These are phyloP conservation scores for Digitaria exilis DNA, from an alignment of 202 grass and related monocot species.

Conservation along the genomic window DNA sequence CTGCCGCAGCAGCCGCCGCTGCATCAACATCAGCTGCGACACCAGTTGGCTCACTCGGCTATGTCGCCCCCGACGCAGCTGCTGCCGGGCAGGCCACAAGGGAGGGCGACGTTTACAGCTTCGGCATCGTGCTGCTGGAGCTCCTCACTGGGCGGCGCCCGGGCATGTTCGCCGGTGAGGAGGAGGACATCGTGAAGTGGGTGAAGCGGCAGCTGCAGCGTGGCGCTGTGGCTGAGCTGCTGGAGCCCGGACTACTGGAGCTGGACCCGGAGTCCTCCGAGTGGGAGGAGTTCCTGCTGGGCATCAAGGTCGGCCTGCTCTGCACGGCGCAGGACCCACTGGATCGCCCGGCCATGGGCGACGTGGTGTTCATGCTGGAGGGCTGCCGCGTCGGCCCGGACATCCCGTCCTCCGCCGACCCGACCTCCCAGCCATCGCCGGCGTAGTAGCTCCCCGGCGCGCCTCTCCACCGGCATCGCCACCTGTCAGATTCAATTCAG, in stretches of 20 bases:
- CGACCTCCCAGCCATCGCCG: constrained; percentile 87
- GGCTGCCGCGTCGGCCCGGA: constrained; percentile 95
- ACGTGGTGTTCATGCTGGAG: constrained; percentile 99
- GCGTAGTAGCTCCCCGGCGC: constrained; percentile 48
- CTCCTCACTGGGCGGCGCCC: constrained; percentile 89
- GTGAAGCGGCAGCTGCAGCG: constrained; percentile 95
- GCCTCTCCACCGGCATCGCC: not conserved
- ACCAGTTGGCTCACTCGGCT: constrained; percentile 81
- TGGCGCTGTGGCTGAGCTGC: constrained; percentile 78
- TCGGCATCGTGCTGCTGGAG: constrained; percentile 90
- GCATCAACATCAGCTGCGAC: constrained; percentile 71
- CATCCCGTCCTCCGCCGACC: constrained; percentile 91
- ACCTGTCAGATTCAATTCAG: constrained; percentile 30
- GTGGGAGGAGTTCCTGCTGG: constrained; percentile 98
- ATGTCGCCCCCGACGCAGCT: constrained; percentile 85
- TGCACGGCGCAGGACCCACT: constrained; percentile 85
- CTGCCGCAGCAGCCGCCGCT: constrained; percentile 53
- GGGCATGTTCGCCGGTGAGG: constrained; percentile 93
- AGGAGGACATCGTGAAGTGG: constrained; percentile 99
- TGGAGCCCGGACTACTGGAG: constrained; percentile 95
- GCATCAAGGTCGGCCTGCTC: constrained; percentile 93
- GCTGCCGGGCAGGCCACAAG: constrained; percentile 75
- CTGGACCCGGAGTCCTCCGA: constrained; percentile 94
- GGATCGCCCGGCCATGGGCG: constrained; percentile 89
- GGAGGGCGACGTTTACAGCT: constrained; percentile 98